A percentile compares a stretch with the other conserved stretches of the same genome.
Evolutionary conservation across 2,329 filamentous ascomycete genomes (phyloP).

Genomic region (Arthrobotrys musiformis): DNA sequence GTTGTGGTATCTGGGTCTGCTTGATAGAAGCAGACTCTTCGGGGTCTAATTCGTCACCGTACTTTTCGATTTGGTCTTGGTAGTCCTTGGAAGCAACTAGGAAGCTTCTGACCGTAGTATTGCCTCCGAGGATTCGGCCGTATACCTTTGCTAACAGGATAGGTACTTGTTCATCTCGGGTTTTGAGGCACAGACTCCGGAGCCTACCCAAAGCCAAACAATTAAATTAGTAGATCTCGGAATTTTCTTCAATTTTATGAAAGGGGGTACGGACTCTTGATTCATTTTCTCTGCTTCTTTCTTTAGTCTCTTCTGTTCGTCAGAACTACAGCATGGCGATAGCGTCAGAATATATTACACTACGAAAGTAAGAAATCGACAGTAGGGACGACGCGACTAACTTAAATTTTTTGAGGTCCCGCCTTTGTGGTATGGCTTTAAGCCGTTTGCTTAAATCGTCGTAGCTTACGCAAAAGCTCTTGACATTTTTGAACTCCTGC

Average conservation of each 20-base stretch:
- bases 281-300: background rate
- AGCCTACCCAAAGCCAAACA: background rate
- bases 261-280: background rate
- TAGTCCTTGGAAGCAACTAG: constrained; percentile 41
- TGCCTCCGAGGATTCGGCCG: background rate
- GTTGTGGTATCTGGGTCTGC: constrained; percentile 22
- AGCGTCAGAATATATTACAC: background rate
- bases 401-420: constrained; percentile 11
- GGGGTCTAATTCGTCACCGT: background rate
- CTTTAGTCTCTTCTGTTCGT: background rate
- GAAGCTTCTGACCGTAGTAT: constrained; percentile 14
- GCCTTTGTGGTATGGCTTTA: background rate
- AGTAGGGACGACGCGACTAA: background rate
- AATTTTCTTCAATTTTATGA: background rate
- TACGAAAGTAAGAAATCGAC: too few species aligned
- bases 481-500: constrained; percentile 30
- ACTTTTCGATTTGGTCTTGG: constrained; percentile 2
- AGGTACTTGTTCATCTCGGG: constrained; percentile 25
- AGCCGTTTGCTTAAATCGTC: background rate
- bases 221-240: too few species aligned
- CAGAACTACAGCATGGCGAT: background rate
- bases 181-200: constrained; percentile 3
- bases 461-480: constrained; percentile 11
- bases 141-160: background rate
- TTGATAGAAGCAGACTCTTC: background rate